Evolutionary conservation across 1,284 basidiomycete genomes (phyloP), one percentile per base, ranked within the genome.

Genomic region (Malassezia nana): DNA sequence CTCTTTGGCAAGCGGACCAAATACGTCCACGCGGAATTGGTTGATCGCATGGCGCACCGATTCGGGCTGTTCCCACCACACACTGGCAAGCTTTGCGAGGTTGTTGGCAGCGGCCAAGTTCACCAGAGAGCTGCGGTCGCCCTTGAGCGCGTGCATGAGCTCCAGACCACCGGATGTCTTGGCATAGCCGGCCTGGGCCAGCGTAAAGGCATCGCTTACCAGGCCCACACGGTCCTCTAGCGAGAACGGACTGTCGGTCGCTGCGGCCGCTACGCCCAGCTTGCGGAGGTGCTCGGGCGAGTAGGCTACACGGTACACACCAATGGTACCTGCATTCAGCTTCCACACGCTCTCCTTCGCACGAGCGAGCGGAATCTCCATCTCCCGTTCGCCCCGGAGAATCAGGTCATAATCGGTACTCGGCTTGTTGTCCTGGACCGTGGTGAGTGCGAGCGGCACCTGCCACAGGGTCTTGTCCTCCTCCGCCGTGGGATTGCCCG

Each of bases 391-490:
- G 55, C 81, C 79, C 57, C 80, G 76, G 35, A 95, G 79, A 32
- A 92, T 74, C 15, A 81, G 77, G 39, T 79, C 77, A 62, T 80
- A 81, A 75, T 92, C 81, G 51, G 86, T 74, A 8, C 73, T 74
- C 58, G 82, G 81, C 32, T 85, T 85, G 53, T 78, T 69, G 7
- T 69, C 72, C 52, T 80, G 79, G 29, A 82, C 75, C 3, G 84
- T 83, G 60, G 87, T 77, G 55, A 95, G 75, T 64, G 81, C 81
- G 56, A 95, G 78, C 15, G 91, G 91, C 33, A 94, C 74, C 44
- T 68, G 83, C 90, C 92, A 96, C 58, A 89, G 78, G 2, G 88
- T 92, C 75, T 88, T 79, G 71, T 96, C 90, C 60, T 95, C 86
- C 69, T 88, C 82, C 1, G 82, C 80, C 41, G 55, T 58, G 20